Evolutionary conservation across 1,284 basidiomycete species (phyloP).

Genomic region (Ceratobasidium sp.): DNA sequence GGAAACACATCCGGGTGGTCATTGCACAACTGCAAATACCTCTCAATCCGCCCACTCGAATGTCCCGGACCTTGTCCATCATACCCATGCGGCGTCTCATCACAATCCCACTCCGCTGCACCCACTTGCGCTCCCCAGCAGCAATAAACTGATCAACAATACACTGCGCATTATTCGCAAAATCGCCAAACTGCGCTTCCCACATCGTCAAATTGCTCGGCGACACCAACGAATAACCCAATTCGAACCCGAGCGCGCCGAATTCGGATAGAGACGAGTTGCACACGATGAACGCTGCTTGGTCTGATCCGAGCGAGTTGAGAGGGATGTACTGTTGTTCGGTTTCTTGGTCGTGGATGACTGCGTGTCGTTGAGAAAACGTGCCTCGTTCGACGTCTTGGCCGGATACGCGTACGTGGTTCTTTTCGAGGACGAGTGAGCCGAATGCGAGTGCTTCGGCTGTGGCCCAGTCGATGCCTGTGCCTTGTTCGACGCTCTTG

Average conservation of each 20-base stretch:
- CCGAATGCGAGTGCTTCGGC: constrained; percentile 98
- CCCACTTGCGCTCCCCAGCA: constrained; percentile 97
- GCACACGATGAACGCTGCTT: constrained; percentile 94
- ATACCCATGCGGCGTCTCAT: constrained; percentile 94
- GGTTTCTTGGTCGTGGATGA: constrained; percentile 95
- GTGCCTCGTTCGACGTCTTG: constrained; percentile 99
- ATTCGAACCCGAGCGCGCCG: constrained; percentile 96
- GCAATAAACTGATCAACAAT: constrained; percentile 99
- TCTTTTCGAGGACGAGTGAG: constrained; percentile 90
- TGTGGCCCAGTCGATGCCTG: constrained; percentile 98
- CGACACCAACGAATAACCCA: constrained; percentile 98
- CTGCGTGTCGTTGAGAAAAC: constrained; percentile 99
- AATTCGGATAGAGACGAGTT: constrained; percentile 98
- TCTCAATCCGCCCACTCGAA: constrained; percentile 95
- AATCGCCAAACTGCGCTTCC: too few species aligned
- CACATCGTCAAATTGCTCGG: constrained; percentile 95
- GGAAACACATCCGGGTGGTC: constrained; percentile 97
- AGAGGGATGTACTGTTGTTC: constrained; percentile 92
- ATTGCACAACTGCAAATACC: constrained; percentile 98
- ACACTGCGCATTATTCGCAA: too few species aligned
- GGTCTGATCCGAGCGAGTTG: constrained; percentile 87
- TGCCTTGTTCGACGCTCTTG: constrained; percentile 83
- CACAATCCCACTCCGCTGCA: constrained; percentile 94
- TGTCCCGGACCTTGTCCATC: constrained; percentile 99
- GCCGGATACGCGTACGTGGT: constrained; percentile 95